Evolutionary conservation across 2,329 filamentous ascomycete genomes (phyloP), one percentile per base, ranked within the genome.

Genomic region (Phyllachora maydis): DNA sequence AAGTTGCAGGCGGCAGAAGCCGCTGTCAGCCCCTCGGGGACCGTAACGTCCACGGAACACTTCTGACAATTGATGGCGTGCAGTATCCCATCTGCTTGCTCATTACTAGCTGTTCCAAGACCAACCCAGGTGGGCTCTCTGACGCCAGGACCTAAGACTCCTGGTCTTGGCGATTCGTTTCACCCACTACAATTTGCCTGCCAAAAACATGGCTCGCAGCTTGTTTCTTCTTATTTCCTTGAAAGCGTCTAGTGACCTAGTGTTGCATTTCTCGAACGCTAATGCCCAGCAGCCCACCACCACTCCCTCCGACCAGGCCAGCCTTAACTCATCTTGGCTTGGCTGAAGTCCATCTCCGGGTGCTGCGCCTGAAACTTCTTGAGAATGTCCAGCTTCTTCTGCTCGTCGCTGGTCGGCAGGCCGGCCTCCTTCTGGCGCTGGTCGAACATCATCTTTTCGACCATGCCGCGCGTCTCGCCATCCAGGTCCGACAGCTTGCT

Each of bases 391-490:
- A 70, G 52, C 65, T 95, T 95, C 60, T 83, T 79, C 62, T 91
- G 72, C 56, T 98, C 88, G 35, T 95, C 88, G 34, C 79, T 91
- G 8, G 74, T 82, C 22, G 82, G 79, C 48, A 75, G 63, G 4
- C 88, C 88, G 49, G 65, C 57, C 56, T 95, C 83, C 67, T 98
- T 98, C 56, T 95, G 83, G 35, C 77, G 63, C 60, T 98, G 88
- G 55, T 98, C 88, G 41, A 65, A 98, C 88, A 98, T 98, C 88
- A 98, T 98, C 67, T 98, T 98, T 68, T 98, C 88, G 21, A 98
- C 88, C 85, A 98, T 95, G 28, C 71, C 66, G 33, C 88, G 66
- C 25, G 88, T 98, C 59, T 91, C 77, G 30, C 88, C 88, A 43
- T 95, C 85, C 35, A 98, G 57, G 47, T 98, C 88, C 27, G 76